Percentiles rank a stretch among this genome's conserved stretches.
phyloP scores from a whole-genome alignment of 2,329 filamentous ascomycete genomes.

The Exophiala spinifera region DNA sequence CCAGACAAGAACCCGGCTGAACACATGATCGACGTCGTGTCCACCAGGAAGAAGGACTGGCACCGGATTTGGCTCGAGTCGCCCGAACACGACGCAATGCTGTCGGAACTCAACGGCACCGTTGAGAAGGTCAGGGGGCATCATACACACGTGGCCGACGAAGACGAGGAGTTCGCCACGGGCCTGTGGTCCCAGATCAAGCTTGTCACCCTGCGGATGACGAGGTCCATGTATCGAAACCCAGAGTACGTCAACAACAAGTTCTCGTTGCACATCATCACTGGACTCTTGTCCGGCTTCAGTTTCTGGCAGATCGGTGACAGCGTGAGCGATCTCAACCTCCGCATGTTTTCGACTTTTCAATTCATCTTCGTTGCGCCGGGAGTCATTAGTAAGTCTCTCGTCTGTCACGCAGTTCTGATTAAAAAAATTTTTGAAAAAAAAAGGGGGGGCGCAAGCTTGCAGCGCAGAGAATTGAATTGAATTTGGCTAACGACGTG shows the following conservation, averaged over 20 bases:
- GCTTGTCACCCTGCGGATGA: conserved; percentile 68
- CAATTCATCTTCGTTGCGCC: no score
- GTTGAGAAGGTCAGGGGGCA: neutral
- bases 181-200: conserved; percentile 64
- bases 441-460: no score
- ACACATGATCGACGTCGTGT: conserved; percentile 63
- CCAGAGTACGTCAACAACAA: conserved; percentile 76
- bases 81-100: conserved; percentile 45
- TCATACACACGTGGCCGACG: neutral
- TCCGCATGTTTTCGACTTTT: no score
- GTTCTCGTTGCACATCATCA: conserved; percentile 52
- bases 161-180: conserved; percentile 68
- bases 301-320: no score
- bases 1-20: conserved; percentile 68
- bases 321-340: no score
- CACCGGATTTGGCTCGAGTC: conserved; percentile 59
- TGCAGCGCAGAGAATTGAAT: conserved; percentile 70
- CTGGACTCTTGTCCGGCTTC: conserved; percentile 48
- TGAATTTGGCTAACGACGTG: no score
- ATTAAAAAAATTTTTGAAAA: no score
- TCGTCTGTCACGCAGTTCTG: conserved; percentile 34
- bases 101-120: neutral
- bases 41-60: conserved; percentile 58
- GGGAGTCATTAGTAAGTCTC: no score
- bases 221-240: conserved; percentile 89